phyloP scores from a whole-genome alignment of 2,329 filamentous ascomycete species.

The Stagonosporopsis rhizophila region DNA sequence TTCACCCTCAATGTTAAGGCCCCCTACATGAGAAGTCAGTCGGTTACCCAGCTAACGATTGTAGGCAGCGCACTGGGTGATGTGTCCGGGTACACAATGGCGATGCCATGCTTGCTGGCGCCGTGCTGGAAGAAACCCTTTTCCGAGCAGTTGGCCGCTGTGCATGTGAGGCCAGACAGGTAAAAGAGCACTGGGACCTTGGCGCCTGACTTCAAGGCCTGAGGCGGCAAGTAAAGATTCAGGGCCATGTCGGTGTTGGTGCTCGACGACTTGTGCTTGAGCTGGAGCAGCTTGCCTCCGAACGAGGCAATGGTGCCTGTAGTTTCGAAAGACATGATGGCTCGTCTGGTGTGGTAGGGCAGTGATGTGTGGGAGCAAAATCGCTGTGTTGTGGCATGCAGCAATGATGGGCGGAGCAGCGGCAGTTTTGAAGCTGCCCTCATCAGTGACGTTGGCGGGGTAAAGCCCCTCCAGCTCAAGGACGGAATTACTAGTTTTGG shows the following conservation, averaged over 20 bases:
- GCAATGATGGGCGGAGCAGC: conserved; percentile 20
- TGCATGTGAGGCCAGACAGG: conserved; percentile 93
- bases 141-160: conserved; percentile 78
- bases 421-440: conserved; percentile 32
- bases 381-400: conserved; percentile 6
- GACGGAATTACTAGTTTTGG: conserved; percentile 13
- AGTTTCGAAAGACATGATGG: conserved; percentile 76
- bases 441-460: conserved; percentile 41
- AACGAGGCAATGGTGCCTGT: conserved; percentile 90
- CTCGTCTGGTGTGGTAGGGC: conserved; percentile 23
- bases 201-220: conserved; percentile 62
- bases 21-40: conserved; percentile 58
- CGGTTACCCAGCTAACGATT: background rate
- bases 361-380: conserved; percentile 15
- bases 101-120: conserved; percentile 81
- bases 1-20: conserved; percentile 80
- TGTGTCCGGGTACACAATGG: conserved; percentile 94
- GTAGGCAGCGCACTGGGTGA: conserved; percentile 70
- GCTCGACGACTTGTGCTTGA: conserved; percentile 79
- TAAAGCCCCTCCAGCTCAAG: conserved; percentile 14
- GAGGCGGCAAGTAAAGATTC: conserved; percentile 87
- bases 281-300: conserved; percentile 93
- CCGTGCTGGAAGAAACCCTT: conserved; percentile 90
- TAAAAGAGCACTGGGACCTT: conserved; percentile 89
- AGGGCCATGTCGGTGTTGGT: conserved; percentile 90